phyloP scores from a whole-genome alignment of 2,329 filamentous ascomycete species.

The Niveomyces coronatus region DNA sequence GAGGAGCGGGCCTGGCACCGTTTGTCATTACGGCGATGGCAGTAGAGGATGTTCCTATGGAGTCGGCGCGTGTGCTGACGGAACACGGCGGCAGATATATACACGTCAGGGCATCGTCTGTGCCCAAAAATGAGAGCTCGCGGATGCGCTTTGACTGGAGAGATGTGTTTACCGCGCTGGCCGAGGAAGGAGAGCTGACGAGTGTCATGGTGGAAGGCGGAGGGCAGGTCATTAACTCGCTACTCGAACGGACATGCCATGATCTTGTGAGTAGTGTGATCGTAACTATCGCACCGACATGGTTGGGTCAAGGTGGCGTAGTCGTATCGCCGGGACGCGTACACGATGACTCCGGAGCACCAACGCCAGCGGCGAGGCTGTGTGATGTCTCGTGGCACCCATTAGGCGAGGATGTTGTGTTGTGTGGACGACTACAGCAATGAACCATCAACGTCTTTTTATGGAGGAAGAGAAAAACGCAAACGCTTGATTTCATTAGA shows the following conservation, averaged over 20 bases:
- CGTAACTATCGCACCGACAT: constrained; percentile 81
- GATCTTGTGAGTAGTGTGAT: constrained; percentile 67
- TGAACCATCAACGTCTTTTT: too few relatives aligned
- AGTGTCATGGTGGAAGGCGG: constrained; percentile 94
- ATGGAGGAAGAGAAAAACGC: too few relatives aligned
- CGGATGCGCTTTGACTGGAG: constrained; percentile 50
- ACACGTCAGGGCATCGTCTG: constrained; percentile 24
- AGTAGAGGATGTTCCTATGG: constrained; percentile 31
- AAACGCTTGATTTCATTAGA: too few relatives aligned
- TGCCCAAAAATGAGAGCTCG: constrained; percentile 15
- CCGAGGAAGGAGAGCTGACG: constrained; percentile 43
- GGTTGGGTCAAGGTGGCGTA: constrained; percentile 77
- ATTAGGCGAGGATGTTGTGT: constrained; percentile 71
- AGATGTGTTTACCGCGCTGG: constrained; percentile 51
- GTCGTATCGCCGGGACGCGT: constrained; percentile 60
- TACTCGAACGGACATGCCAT: constrained; percentile 54
- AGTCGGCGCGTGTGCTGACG: constrained; percentile 32
- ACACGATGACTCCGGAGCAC: constrained; percentile 36
- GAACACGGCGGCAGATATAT: constrained; percentile 44
- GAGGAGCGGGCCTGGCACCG: constrained; percentile 60
- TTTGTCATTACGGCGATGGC: constrained; percentile 52
- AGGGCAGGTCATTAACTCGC: constrained; percentile 67
- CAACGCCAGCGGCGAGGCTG: constrained; percentile 54
- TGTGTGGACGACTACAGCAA: constrained; percentile 54
- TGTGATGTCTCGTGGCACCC: constrained; percentile 62